These are phyloP conservation scores for Kuraishia borneana DNA, from an alignment of 805 yeast species.

Conservation along the genomic window DNA sequence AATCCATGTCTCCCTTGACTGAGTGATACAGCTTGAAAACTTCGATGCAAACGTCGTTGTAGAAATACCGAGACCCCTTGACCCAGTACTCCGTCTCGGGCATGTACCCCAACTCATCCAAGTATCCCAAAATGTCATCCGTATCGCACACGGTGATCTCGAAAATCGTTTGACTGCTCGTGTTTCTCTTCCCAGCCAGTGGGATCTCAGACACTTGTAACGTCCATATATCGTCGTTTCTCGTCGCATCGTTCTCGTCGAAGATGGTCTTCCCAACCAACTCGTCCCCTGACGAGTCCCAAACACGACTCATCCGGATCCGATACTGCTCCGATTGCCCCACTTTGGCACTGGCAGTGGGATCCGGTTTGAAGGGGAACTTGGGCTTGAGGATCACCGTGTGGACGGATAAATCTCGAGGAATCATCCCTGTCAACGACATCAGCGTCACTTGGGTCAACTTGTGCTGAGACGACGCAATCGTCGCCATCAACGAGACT, in stretches of 20 bases:
- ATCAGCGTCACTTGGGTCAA: conserved; percentile 35
- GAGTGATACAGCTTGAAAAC: conserved; percentile 31
- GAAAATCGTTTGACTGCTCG: conserved; percentile 54
- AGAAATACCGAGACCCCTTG: conserved; percentile 50
- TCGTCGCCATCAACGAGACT: conserved; percentile 32
- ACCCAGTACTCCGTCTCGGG: conserved; percentile 50
- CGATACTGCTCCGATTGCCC: conserved; percentile 46
- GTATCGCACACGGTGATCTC: conserved; percentile 45
- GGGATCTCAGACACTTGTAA: conserved; percentile 64
- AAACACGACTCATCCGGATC: conserved; percentile 36
- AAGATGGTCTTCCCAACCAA: conserved; percentile 7
- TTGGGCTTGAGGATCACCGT: conserved; percentile 38
- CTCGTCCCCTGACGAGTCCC: conserved; percentile 19
- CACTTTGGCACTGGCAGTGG: conserved; percentile 43
- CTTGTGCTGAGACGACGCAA: conserved; percentile 28
- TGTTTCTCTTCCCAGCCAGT: conserved; percentile 58
- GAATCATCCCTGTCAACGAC: conserved; percentile 39
- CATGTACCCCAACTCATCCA: conserved; percentile 64
- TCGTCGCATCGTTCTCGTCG: conserved; percentile 4
- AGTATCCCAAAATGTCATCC: conserved; percentile 29
- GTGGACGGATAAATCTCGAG: conserved; percentile 34
- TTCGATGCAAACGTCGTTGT: conserved; percentile 51
- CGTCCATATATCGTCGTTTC: conserved; percentile 38
- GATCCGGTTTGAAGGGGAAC: conserved; percentile 39
- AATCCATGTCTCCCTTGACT: conserved; percentile 1